Evolutionary conservation across 2,329 filamentous ascomycete genomes (phyloP), one percentile per base, ranked within the genome.

Genomic region (Ascochyta lentis): DNA sequence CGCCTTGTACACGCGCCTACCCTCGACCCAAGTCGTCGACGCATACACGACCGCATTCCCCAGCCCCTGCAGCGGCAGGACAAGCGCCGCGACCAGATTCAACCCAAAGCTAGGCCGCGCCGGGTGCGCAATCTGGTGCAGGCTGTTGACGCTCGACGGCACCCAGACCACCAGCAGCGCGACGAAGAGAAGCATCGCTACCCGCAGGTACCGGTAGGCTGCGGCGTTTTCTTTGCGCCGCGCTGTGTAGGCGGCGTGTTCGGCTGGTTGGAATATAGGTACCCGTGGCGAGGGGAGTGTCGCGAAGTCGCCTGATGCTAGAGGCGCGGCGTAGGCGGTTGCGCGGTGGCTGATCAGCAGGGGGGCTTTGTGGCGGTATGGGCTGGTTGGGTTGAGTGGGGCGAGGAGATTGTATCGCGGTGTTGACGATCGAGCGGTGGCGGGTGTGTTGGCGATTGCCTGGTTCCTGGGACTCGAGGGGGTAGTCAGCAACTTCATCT

Each of bases 41-140:
- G 86, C 76, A 74, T 95, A 96, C 63, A 96, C 91, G 54, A 90
- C 74, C 16, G 87, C 85, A 71, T 96, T 96, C 90, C 91, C 95
- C 67, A 93, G 90, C 0, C 91, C 91, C 70, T 96, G 91, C 0
- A 92, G 81, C 0, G 91, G 91, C 8, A 96, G 81, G 1, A 95
- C 90, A 37, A 91, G 82, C 0, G 89, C 86, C 22, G 89, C 88
- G 61, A 87, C 84, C 61, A 89, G 86, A 65, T 91, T 86, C 23
- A 95, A 83, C 0, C 81, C 78, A 26, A 87, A 81, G 7, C 80
- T 64, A 2, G 67, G 82, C 1, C 59, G 31, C 7, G 65, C 57
- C 0, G 81, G 78, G 66, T 89, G 79, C 8, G 86, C 80, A 15
- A 92, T 79, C 3, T 86, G 86, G 74, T 89, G 92, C 15, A 93